phyloP scores from a whole-genome alignment of 2,329 filamentous ascomycete species.

The Ambrosiella beaveri region DNA sequence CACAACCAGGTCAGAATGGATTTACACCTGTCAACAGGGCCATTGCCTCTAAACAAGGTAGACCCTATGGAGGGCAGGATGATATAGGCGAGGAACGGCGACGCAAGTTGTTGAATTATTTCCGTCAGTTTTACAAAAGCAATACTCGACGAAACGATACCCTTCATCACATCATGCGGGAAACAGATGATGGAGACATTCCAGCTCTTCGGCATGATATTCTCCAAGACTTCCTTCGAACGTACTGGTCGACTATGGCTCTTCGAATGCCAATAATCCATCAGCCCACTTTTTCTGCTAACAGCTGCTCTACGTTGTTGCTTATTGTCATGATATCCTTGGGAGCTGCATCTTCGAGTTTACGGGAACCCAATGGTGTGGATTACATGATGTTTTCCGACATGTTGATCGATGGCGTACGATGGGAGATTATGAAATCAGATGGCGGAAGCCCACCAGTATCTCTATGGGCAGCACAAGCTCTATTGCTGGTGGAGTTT shows the following conservation, averaged over 20 bases:
- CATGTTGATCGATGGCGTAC: conserved; percentile 51
- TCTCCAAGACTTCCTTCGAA: conserved; percentile 70
- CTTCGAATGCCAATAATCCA: conserved; percentile 77
- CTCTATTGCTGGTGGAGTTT: conserved; percentile 64
- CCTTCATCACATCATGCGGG: conserved; percentile 22
- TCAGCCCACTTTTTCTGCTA: conserved; percentile 68
- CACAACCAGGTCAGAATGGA: not conserved
- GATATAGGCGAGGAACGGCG: conserved; percentile 24
- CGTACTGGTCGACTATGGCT: conserved; percentile 77
- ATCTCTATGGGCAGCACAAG: conserved; percentile 76
- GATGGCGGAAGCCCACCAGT: conserved; percentile 70
- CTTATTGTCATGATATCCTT: conserved; percentile 70
- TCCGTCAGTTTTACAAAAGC: conserved; percentile 1
- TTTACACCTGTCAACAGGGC: not conserved
- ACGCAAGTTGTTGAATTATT: not conserved
- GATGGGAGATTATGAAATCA: conserved; percentile 72
- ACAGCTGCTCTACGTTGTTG: conserved; percentile 60
- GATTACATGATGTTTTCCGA: conserved; percentile 33
- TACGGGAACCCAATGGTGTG: conserved; percentile 37
- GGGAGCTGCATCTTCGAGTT: conserved; percentile 63
- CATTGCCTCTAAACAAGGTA: not conserved
- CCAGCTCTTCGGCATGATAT: conserved; percentile 52
- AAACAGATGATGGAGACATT: conserved; percentile 24
- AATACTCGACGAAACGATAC: not conserved
- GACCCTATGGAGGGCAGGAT: not conserved